Base-by-base conservation (phyloP, 2,329 filamentous ascomycete genomes). In the Phaeosphaeria sp. region DNA sequence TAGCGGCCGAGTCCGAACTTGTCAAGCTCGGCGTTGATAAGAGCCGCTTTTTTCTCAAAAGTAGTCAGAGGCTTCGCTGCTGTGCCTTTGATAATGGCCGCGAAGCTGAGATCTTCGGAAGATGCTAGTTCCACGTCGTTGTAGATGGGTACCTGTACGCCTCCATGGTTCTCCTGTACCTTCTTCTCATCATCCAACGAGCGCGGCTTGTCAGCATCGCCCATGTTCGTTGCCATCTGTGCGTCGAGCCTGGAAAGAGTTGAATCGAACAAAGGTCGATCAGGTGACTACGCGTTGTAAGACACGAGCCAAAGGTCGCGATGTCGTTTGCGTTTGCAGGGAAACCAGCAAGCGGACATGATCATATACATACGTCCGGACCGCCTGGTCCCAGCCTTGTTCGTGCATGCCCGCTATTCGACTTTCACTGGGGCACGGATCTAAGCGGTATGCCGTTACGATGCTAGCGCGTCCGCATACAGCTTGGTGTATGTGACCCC, bases 21-120 rank as follows among this genome's bases (percentile, higher is more conserved):
- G 54, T 72, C 69, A 2, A 72, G 39, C 36, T 72, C 68, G n/a
- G 63, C 64, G 49, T 72, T 72, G 59, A 71, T 66, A 10, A 71
- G 67, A 4, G 69, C 68, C n/a, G 69, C 69, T 41, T 72, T 72
- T 53, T 72, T 71, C 48, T 72, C 68, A 15, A 71, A 71, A 2
- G 65, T 68, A 30, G 59, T 71, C 30, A 71, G 60, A 3, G 68
- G 69, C 42, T 65, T 64, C 5, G 68, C 65, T 3, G 68, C 68
- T 3, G 67, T 71, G 22, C 69, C 69, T 50, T 58, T 68, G 21
- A 72, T 63, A 17, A 72, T 71, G 3, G 69, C 66, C 21, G 55
- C 58, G 18, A 72, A 64, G 5, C 68, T 68, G 15, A 72, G 55
- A 21, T 71, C 61, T 9, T 67, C 63, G 17, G 61, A 59, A 6